A percentile compares a stretch with the other conserved stretches of the same genome.
phyloP scores from a whole-genome alignment of 148 eudicot genomes.

The Chenopodium quinoa region DNA sequence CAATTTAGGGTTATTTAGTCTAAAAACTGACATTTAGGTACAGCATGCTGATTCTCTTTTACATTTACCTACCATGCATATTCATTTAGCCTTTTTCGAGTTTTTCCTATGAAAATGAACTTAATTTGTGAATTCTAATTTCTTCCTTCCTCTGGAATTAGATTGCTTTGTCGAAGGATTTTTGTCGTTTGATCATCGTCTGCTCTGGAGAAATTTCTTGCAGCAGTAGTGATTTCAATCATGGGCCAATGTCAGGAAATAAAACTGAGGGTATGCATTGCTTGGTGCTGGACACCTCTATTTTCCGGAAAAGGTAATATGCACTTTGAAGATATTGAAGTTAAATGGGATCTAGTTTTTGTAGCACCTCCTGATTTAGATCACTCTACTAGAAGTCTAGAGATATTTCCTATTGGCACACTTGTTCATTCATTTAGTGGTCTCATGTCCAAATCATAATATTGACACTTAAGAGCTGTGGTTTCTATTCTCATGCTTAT shows the following conservation, averaged over 20 bases:
- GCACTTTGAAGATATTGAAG: not conserved
- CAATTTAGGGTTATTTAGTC: not conserved
- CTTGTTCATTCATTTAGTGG: not conserved
- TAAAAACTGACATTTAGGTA: not conserved
- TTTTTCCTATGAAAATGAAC: not conserved
- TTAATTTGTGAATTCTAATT: not conserved
- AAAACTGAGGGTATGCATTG: conserved; percentile 56
- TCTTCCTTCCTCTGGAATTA: conserved; percentile 20
- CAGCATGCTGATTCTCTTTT: conserved; percentile 1
- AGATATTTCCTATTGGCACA: not conserved
- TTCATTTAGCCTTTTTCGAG: conserved; percentile 5
- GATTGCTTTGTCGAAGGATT: conserved; percentile 91
- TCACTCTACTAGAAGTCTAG: not conserved
- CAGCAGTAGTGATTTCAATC: conserved; percentile 30
- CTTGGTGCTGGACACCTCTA: conserved; percentile 79
- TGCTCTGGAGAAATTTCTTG: conserved; percentile 62
- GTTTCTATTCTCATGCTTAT: not conserved
- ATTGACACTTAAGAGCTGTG: not conserved
- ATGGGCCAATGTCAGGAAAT: conserved; percentile 32
- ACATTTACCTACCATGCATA: not conserved
- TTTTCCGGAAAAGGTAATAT: conserved; percentile 76
- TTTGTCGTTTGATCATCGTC: conserved; percentile 66
- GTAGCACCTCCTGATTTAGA: not conserved
- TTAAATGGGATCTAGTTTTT: not conserved
- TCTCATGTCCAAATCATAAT: not conserved